phyloP scores from a whole-genome alignment of 768 basidiomycete genomes.

The Tylopilus vinaceipallidus region DNA sequence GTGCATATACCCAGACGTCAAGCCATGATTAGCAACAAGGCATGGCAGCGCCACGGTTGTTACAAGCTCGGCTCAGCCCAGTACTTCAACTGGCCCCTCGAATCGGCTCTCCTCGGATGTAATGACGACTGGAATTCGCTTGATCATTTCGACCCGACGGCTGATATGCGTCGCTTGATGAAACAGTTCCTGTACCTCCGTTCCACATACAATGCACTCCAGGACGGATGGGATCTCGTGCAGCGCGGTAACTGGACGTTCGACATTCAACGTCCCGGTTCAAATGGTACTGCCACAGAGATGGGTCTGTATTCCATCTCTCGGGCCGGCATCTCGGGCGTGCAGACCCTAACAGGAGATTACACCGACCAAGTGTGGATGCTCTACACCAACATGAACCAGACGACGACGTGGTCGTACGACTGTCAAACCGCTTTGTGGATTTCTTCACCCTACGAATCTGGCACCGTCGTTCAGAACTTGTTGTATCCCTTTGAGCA shows the following conservation, averaged over 20 bases:
- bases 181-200: conserved; percentile 74
- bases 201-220: conserved; percentile 63
- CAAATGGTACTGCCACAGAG: conserved; percentile 76
- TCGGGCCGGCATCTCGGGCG: conserved; percentile 54
- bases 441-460: conserved; percentile 78
- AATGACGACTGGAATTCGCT: conserved; percentile 89
- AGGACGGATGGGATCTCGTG: conserved; percentile 86
- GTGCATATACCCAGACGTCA: conserved; percentile 63
- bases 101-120: conserved; percentile 77
- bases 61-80: conserved; percentile 87
- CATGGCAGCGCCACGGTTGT: conserved; percentile 94
- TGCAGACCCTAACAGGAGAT: conserved; percentile 63
- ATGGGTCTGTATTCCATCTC: conserved; percentile 86
- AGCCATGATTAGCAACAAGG: conserved; percentile 79
- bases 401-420: conserved; percentile 59
- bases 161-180: conserved; percentile 71
- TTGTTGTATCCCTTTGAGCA: conserved; percentile 81
- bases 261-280: conserved; percentile 76
- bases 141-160: conserved; percentile 92
- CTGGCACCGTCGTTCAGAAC: conserved; percentile 64
- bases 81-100: conserved; percentile 92
- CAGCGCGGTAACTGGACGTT: conserved; percentile 86
- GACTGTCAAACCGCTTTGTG: conserved; percentile 58
- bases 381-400: conserved; percentile 84
- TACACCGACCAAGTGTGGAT: conserved; percentile 76